Evolutionary conservation across 2,329 filamentous ascomycete genomes (phyloP).

Genomic region (Trichothecium roseum): DNA sequence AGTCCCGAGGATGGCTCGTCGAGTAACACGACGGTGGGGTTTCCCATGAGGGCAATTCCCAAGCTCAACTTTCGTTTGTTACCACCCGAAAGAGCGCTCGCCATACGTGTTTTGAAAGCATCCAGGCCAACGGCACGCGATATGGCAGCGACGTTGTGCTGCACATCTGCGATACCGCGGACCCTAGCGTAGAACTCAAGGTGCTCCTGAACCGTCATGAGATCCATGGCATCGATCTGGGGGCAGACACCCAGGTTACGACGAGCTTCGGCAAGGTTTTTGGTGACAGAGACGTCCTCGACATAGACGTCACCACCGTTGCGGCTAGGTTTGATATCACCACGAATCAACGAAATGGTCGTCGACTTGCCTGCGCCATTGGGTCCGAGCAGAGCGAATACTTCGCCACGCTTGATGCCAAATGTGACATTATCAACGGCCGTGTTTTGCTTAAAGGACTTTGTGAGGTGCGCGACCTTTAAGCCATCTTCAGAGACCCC

Average conservation of each 20-base stretch:
- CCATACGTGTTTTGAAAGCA: conserved; percentile 51
- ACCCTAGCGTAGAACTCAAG: conserved; percentile 63
- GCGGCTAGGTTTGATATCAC: conserved; percentile 55
- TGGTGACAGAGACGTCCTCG: conserved; percentile 53
- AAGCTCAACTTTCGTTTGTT: conserved; percentile 69
- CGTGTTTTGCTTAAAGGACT: conserved; percentile 51
- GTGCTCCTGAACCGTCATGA: conserved; percentile 64
- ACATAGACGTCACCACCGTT: conserved; percentile 55
- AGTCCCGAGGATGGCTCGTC: conserved; percentile 67
- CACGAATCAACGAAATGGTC: conserved; percentile 62
- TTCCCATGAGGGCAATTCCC: conserved; percentile 66
- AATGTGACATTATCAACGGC: conserved; percentile 66
- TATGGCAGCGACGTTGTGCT: conserved; percentile 52
- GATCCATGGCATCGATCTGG: conserved; percentile 63
- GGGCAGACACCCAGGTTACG: conserved; percentile 62
- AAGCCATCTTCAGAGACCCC: conserved; percentile 30
- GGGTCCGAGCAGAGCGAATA: conserved; percentile 65
- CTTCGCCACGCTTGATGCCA: conserved; percentile 55
- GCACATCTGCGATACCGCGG: conserved; percentile 48
- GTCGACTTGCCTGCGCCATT: conserved; percentile 72
- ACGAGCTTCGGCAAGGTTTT: conserved; percentile 51
- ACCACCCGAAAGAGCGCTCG: conserved; percentile 59
- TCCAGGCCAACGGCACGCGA: conserved; percentile 56
- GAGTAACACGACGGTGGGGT: conserved; percentile 61
- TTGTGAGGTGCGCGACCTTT: conserved; percentile 57